Percentiles rank a stretch among this genome's conserved stretches.
Evolutionary conservation across 495 filamentous ascomycete genomes (phyloP).

Genomic region (Aspergillus bertholletiae): DNA sequence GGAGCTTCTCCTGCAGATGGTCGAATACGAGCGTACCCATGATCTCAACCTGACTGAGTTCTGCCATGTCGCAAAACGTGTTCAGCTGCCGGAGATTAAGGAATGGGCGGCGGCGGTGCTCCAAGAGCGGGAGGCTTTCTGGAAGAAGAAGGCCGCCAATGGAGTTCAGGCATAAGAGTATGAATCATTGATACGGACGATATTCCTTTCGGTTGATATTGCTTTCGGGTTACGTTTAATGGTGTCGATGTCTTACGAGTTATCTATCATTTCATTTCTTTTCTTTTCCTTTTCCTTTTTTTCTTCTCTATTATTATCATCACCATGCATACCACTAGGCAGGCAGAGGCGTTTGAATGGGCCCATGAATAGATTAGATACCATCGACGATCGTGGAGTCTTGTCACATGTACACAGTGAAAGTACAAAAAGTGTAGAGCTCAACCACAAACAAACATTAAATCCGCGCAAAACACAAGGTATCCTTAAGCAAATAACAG

Average conservation of each 20-base stretch:
- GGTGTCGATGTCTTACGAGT: constrained; percentile 1
- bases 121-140: constrained; percentile 71
- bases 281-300: constrained; percentile 2
- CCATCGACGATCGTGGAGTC: constrained; percentile 1
- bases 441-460: neutral
- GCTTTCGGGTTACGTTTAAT: neutral
- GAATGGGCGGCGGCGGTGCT: constrained; percentile 75
- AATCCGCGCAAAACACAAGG: too few species aligned
- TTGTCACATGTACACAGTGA: neutral
- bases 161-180: neutral
- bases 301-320: constrained; percentile 3
- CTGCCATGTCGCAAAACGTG: constrained; percentile 63
- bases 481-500: too few species aligned
- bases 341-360: constrained; percentile 10
- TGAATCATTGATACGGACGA: neutral
- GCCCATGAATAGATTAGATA: constrained; percentile 12
- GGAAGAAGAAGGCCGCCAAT: constrained; percentile 42
- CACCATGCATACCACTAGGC: neutral
- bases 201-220: neutral
- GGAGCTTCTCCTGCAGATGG: constrained; percentile 89
- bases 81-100: constrained; percentile 73
- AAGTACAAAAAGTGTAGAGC: neutral
- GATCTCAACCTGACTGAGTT: constrained; percentile 83
- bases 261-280: neutral
- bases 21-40: constrained; percentile 84